Percentiles rank a stretch among this genome's conserved stretches.
Evolutionary conservation across 1,139 yeast genomes (phyloP).

Genomic region (Taphrina confusa): DNA sequence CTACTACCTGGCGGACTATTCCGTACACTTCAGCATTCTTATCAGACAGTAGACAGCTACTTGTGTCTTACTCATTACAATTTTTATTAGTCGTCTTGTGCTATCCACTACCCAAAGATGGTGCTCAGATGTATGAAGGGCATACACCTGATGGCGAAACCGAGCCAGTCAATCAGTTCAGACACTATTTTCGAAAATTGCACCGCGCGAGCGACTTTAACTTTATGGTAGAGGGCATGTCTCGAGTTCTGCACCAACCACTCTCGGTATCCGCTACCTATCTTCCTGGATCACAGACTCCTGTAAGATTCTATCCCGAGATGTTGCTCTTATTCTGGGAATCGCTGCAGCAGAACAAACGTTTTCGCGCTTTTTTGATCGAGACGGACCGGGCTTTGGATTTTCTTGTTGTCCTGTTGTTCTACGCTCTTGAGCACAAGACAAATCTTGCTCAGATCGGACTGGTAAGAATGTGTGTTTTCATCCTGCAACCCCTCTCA

Average conservation of each 20-base stretch:
- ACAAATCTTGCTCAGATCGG: conserved; percentile 51
- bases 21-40: conserved; percentile 48
- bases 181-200: conserved; percentile 47
- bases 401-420: conserved; percentile 57
- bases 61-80: conserved; percentile 63
- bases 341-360: conserved; percentile 64
- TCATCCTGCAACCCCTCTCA: conserved; percentile 62
- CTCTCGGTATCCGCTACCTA: conserved; percentile 45
- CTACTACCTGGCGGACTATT: conserved; percentile 49
- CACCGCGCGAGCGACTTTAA: conserved; percentile 50
- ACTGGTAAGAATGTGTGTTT: conserved; percentile 61
- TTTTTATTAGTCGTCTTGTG: conserved; percentile 62
- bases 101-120: conserved; percentile 60
- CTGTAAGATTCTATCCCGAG: conserved; percentile 51
- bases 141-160: conserved; percentile 16
- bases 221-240: conserved; percentile 51
- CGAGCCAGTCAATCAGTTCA: conserved; percentile 43
- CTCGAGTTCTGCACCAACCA: conserved; percentile 43
- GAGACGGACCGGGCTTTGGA: conserved; percentile 56
- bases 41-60: conserved; percentile 55
- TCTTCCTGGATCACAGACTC: conserved; percentile 45
- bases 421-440: conserved; percentile 58
- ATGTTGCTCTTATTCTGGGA: conserved; percentile 71
- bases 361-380: conserved; percentile 52
- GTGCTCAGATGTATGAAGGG: conserved; percentile 26